Conservation (phyloP, 164 flowering plant species). For the Santalum album region DNA sequence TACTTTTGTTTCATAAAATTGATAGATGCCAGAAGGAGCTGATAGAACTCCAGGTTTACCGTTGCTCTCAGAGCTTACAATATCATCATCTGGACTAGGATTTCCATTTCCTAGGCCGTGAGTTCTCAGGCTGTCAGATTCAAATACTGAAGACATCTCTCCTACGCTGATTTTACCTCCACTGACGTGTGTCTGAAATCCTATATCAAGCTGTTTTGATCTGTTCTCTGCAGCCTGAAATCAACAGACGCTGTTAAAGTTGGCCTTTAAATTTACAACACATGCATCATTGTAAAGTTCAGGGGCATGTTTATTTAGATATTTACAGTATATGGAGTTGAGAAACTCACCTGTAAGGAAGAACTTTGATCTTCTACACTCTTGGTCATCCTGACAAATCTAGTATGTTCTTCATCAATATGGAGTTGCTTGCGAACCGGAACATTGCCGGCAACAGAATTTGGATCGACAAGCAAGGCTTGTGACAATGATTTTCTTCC, state of each 20-base stretch:
- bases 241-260: conserved; percentile 1
- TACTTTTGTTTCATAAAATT: conserved; percentile 59
- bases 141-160: conserved; percentile 26
- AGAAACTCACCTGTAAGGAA: conserved; percentile 35
- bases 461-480: conserved; percentile 34
- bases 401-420: conserved; percentile 42
- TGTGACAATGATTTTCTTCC: conserved; percentile 85
- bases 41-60: conserved; percentile 23
- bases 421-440: conserved; percentile 67
- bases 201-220: conserved; percentile 31
- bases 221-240: conserved; percentile 45
- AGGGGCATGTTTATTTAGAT: too few species aligned
- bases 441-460: conserved; percentile 44
- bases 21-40: conserved; percentile 39
- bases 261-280: too few species aligned
- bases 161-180: conserved; percentile 27
- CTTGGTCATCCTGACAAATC: conserved; percentile 24
- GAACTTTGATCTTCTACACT: conserved; percentile 42
- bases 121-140: conserved; percentile 28
- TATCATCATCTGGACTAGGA: conserved; percentile 27
- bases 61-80: conserved; percentile 31
- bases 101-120: conserved; percentile 25
- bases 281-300: too few species aligned
- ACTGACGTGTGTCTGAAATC: conserved; percentile 18
- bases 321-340: not conserved